These are phyloP conservation scores for Starmerella potacharoeniae DNA, from an alignment of 805 yeast genomes.

Conservation along the genomic window DNA sequence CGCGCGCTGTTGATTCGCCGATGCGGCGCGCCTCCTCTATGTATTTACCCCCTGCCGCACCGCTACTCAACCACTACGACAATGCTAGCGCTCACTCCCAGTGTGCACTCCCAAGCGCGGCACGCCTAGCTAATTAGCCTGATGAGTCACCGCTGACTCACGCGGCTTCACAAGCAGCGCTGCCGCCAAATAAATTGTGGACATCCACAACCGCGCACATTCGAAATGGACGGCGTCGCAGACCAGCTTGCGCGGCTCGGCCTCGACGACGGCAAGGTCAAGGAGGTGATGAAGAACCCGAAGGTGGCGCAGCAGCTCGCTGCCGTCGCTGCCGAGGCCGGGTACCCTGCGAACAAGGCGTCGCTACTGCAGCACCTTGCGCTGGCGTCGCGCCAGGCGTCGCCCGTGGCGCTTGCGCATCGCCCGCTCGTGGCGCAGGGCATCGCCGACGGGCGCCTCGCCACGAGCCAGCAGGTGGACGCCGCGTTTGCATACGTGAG, in stretches of 20 bases:
- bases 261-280: constrained; percentile 37
- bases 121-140: too few relatives aligned
- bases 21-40: too few relatives aligned
- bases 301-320: constrained; percentile 66
- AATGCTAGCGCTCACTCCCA: too few relatives aligned
- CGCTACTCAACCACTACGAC: too few relatives aligned
- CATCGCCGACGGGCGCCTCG: constrained; percentile 52
- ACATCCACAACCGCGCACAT: background rate
- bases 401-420: constrained; percentile 32
- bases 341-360: constrained; percentile 39
- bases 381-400: constrained; percentile 43
- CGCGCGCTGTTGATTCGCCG: too few relatives aligned
- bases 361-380: constrained; percentile 71
- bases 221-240: constrained; percentile 9
- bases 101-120: too few relatives aligned
- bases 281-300: constrained; percentile 74
- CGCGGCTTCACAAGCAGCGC: too few relatives aligned
- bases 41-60: too few relatives aligned
- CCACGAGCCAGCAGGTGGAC: constrained; percentile 59
- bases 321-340: constrained; percentile 42
- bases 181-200: too few relatives aligned
- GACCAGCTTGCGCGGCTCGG: constrained; percentile 20
- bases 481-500: constrained; percentile 64
- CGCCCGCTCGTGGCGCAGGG: constrained; percentile 47
- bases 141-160: too few relatives aligned